Percentiles rank a stretch among this genome's conserved stretches.
Conservation (phyloP, 2,329 filamentous ascomycete species). For the Xylaria sp. region DNA sequence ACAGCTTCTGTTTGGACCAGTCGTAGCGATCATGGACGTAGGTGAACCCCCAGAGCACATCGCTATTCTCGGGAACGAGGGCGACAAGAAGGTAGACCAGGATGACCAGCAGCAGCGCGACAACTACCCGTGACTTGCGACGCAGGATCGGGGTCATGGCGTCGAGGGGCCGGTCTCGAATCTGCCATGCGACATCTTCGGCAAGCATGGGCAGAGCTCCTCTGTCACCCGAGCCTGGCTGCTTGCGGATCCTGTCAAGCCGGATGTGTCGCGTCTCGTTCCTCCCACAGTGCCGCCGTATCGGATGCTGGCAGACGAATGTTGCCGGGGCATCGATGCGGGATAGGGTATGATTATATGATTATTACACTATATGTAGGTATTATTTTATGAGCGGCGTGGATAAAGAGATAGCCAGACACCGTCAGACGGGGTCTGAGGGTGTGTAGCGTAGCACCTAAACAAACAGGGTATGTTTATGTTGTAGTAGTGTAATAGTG, state of each 20-base stretch:
- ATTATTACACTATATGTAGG: background rate
- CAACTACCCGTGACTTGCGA: conserved; percentile 41
- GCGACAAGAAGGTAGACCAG: conserved; percentile 45
- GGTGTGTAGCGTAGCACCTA: background rate
- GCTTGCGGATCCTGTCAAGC: conserved; percentile 8
- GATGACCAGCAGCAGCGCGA: conserved; percentile 36
- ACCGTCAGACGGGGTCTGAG: background rate
- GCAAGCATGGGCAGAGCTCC: conserved; percentile 42
- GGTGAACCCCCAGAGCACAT: conserved; percentile 44
- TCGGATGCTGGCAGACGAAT: conserved; percentile 15
- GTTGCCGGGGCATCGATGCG: conserved; percentile 27
- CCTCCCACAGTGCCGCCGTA: conserved; percentile 14
- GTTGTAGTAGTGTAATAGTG: no score
- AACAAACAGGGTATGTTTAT: background rate
- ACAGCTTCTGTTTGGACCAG: conserved; percentile 45
- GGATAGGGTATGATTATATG: conserved; percentile 1
- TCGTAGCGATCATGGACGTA: conserved; percentile 47
- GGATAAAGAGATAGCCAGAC: conserved; percentile 4
- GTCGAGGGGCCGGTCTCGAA: conserved; percentile 40
- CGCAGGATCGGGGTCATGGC: conserved; percentile 43
- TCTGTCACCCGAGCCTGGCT: conserved; percentile 6
- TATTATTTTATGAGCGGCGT: conserved; percentile 7
- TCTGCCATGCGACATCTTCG: conserved; percentile 46
- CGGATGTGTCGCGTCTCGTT: background rate
- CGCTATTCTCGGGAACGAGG: conserved; percentile 42